These are phyloP conservation scores for Corymbia citriodora DNA, from an alignment of 441 rosid species.

Conservation along the genomic window DNA sequence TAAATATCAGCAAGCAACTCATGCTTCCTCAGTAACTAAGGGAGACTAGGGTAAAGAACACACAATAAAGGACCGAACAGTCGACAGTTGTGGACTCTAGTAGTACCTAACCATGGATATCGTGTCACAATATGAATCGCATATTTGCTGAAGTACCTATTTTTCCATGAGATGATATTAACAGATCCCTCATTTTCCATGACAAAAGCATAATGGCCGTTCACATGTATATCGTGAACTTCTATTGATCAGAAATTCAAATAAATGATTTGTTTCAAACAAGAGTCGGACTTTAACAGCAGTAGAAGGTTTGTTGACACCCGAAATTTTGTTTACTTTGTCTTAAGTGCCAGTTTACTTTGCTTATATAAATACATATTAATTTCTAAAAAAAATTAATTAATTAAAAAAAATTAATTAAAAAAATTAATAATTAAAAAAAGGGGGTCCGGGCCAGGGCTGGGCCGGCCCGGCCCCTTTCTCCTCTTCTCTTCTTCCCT, in stretches of 20 bases:
- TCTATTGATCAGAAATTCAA: not conserved
- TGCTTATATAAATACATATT: too few relatives aligned
- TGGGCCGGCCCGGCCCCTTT: too few relatives aligned
- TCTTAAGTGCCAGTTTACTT: too few relatives aligned
- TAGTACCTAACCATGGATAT: not conserved
- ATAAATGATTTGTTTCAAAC: not conserved
- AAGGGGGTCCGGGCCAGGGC: too few relatives aligned
- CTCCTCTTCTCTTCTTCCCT: too few relatives aligned
- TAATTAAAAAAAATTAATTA: too few relatives aligned
- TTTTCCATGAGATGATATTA: not conserved
- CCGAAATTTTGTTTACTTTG: too few relatives aligned
- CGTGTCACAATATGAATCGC: too few relatives aligned
- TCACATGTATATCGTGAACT: not conserved
- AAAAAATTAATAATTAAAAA: too few relatives aligned
- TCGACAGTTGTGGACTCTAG: not conserved
- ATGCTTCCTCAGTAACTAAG: not conserved
- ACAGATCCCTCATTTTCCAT: too few relatives aligned
- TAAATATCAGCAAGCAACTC: not conserved
- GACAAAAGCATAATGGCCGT: not conserved
- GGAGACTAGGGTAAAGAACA: not conserved
- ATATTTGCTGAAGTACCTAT: not conserved
- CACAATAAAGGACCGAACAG: not conserved
- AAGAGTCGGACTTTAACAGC: not conserved
- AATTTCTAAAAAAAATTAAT: too few relatives aligned
- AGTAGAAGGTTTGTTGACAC: too few relatives aligned